Evolutionary conservation across 202 grass and related monocot genomes (phyloP).

Genomic region (Schoenoplectus triqueter): DNA sequence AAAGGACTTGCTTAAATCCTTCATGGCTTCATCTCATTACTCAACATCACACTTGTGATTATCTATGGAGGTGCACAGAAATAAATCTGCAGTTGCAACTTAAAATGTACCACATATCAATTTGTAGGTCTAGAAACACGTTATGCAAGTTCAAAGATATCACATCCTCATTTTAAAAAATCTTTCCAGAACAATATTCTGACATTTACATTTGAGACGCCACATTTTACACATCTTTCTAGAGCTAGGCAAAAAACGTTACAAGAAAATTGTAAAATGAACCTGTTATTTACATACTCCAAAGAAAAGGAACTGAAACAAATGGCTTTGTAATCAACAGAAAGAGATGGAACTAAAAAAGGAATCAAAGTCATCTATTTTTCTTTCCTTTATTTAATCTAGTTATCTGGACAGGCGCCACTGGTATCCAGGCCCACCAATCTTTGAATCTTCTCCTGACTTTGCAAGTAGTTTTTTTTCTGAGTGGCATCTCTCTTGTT

Average conservation of each 20-base stretch:
- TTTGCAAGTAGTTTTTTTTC: constrained; percentile 65
- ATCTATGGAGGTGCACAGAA: background rate
- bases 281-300: background rate
- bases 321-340: background rate
- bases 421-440: constrained; percentile 90
- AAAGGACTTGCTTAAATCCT: background rate
- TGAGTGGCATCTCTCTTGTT: constrained; percentile 85
- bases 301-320: background rate
- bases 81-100: background rate
- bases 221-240: constrained; percentile 8
- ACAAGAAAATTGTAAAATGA: background rate
- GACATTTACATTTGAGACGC: constrained; percentile 9
- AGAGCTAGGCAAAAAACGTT: background rate
- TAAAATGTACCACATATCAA: constrained; percentile 4
- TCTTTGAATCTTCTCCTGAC: constrained; percentile 63
- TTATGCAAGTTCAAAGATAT: background rate
- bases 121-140: background rate
- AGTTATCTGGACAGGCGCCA: constrained; percentile 75
- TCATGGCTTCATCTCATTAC: background rate
- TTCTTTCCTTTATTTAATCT: constrained; percentile 61
- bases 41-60: background rate
- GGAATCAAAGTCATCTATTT: constrained; percentile 50
- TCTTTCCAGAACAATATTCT: constrained; percentile 8
- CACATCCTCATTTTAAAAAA: constrained; percentile 11
- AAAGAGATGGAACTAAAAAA: background rate